Evolutionary conservation across 345 rosid species (phyloP).

Genomic region (Eucalyptus erythrocorys): DNA sequence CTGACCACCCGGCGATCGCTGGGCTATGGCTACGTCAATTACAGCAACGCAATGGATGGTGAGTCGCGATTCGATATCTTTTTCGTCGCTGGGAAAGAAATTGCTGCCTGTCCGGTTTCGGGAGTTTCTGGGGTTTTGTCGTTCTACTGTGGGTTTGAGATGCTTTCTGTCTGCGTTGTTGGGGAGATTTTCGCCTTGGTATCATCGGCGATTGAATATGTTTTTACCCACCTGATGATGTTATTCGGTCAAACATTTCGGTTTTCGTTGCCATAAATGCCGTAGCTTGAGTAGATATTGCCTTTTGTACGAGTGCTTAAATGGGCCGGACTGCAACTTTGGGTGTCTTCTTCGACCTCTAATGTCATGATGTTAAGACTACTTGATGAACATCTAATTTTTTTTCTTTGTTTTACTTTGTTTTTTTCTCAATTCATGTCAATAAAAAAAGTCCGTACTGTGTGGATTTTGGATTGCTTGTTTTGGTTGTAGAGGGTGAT

Average conservation of each 20-base stretch:
- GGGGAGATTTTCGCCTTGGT: background rate
- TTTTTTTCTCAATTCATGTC: background rate
- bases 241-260: background rate
- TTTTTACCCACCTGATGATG: background rate
- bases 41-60: constrained; percentile 69
- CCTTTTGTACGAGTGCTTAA: background rate
- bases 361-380: background rate
- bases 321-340: background rate
- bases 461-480: background rate
- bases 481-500: background rate
- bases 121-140: background rate
- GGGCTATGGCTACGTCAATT: constrained; percentile 88
- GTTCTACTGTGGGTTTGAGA: no score
- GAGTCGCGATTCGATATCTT: background rate
- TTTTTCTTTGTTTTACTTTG: background rate
- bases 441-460: background rate
- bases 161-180: background rate
- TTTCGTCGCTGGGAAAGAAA: background rate
- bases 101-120: background rate
- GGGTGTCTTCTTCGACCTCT: background rate
- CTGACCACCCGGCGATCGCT: constrained; percentile 68
- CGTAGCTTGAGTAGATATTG: background rate
- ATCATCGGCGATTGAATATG: background rate
- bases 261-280: background rate
- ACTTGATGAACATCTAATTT: background rate